Evolutionary conservation across 805 yeast species (phyloP).

Genomic region (Yarrowia osloensis): DNA sequence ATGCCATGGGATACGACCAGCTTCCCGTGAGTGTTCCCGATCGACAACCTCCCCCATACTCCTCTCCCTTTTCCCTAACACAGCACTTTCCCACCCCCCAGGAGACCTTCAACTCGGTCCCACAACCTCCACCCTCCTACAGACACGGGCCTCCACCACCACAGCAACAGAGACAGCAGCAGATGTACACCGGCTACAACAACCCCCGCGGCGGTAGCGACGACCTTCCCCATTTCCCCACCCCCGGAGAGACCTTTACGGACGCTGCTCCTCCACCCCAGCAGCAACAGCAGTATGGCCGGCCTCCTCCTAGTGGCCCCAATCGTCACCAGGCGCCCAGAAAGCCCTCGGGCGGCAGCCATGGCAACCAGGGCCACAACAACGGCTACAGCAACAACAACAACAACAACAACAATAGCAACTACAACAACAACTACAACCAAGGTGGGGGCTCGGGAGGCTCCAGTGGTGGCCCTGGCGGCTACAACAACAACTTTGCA

Average conservation of each 20-base stretch:
- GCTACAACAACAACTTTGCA: conserved; percentile 3
- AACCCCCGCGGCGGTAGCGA: conserved; percentile 11
- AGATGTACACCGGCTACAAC: conserved; percentile 19
- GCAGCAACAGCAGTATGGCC: conserved; percentile 23
- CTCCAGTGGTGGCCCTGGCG: background rate
- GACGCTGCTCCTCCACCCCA: conserved; percentile 1
- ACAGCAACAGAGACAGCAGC: conserved; percentile 9
- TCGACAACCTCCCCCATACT: background rate
- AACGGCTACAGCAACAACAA: background rate
- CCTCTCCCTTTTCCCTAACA: conserved; percentile 18
- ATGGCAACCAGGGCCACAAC: background rate
- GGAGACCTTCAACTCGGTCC: conserved; percentile 24
- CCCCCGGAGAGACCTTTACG: conserved; percentile 15
- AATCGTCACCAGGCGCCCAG: conserved; percentile 15
- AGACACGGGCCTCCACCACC: conserved; percentile 11
- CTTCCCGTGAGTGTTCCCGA: conserved; percentile 29
- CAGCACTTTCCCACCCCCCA: conserved; percentile 30
- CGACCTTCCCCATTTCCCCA: conserved; percentile 27
- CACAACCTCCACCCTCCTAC: conserved; percentile 16
- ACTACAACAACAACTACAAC: conserved; percentile 1
- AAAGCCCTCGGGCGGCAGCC: conserved; percentile 19
- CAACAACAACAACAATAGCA: background rate
- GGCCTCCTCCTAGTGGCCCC: conserved; percentile 11
- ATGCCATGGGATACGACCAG: conserved; percentile 30
- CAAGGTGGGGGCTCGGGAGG: background rate